A percentile compares a stretch with the other conserved stretches of the same genome.
Evolutionary conservation across 2,329 filamentous ascomycete species (phyloP).

Genomic region (Chrysoporthe deuterocubensis): DNA sequence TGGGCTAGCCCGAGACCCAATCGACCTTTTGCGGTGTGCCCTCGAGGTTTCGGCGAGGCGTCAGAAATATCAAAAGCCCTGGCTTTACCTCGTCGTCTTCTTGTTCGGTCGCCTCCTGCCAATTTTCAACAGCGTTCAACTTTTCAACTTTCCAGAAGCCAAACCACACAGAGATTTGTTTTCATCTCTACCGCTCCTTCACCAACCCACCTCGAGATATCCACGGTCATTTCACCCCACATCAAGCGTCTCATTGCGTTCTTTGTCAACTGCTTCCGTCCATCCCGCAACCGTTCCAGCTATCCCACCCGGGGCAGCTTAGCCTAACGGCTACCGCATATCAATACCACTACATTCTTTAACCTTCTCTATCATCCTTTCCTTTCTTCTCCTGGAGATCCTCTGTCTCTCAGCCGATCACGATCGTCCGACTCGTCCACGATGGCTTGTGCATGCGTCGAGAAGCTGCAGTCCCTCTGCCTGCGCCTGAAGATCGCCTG

Average conservation of each 20-base stretch:
- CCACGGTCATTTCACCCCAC: neutral
- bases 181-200: neutral
- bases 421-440: neutral
- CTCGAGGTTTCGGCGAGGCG: neutral
- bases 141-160: neutral
- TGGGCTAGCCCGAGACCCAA: neutral
- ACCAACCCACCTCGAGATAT: neutral
- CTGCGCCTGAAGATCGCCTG: constrained; percentile 21
- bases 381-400: neutral
- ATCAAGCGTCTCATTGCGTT: constrained; percentile 11
- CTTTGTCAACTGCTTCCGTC: constrained; percentile 4
- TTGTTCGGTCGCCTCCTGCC: neutral
- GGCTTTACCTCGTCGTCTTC: neutral
- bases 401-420: neutral
- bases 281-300: constrained; percentile 14
- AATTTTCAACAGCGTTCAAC: neutral
- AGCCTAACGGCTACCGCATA: neutral
- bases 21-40: neutral
- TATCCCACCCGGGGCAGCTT: constrained; percentile 8
- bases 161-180: neutral
- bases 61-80: neutral
- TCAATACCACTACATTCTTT: neutral
- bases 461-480: constrained; percentile 20
- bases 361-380: neutral
- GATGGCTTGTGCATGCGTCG: constrained; percentile 14